A percentile compares a stretch with the other conserved stretches of the same genome.
Evolutionary conservation across 2,329 filamentous ascomycete species (phyloP).

Genomic region (Hypoxylon sp.): DNA sequence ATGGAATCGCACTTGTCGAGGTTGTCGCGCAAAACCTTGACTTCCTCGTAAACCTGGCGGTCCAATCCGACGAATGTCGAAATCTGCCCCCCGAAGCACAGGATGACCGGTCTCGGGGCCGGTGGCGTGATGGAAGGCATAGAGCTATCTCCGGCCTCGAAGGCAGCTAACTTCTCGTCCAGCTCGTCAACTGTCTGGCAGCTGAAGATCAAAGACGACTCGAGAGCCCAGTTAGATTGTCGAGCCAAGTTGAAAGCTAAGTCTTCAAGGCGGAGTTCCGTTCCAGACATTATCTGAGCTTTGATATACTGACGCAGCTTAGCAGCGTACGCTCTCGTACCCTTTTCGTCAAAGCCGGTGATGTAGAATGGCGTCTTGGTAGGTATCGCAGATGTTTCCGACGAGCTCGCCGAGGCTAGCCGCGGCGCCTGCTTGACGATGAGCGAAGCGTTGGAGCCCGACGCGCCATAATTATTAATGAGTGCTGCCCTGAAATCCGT

Average conservation of each 20-base stretch:
- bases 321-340: not conserved
- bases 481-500: constrained; percentile 2
- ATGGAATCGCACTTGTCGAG: constrained; percentile 34
- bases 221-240: constrained; percentile 5
- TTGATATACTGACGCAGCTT: not conserved
- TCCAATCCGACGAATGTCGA: constrained; percentile 43
- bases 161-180: constrained; percentile 1
- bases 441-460: constrained; percentile 32
- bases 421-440: constrained; percentile 14
- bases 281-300: not conserved
- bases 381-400: not conserved
- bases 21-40: not conserved
- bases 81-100: constrained; percentile 49
- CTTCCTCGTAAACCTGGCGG: constrained; percentile 6
- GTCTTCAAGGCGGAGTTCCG: not conserved
- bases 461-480: constrained; percentile 34
- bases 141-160: not conserved
- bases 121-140: constrained; percentile 22
- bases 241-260: constrained; percentile 4
- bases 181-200: not conserved
- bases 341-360: not conserved
- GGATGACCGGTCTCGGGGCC: constrained; percentile 41
- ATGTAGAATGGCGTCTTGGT: constrained; percentile 1
- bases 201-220: constrained; percentile 2
- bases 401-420: not conserved